phyloP scores from a whole-genome alignment of 2,329 filamentous ascomycete species.

The Amauroascus verrucosus region DNA sequence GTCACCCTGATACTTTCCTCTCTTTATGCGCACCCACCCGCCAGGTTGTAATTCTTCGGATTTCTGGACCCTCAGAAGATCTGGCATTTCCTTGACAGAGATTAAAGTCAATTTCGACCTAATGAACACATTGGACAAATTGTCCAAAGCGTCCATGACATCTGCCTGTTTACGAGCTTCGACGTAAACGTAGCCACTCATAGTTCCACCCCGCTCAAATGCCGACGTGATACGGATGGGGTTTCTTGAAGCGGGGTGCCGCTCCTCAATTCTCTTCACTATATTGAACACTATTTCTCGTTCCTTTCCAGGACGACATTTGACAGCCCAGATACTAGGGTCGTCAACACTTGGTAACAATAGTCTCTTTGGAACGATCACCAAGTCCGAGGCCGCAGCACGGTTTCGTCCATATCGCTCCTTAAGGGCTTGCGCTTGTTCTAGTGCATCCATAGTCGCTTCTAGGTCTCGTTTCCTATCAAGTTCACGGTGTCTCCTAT shows the following conservation, averaged over 20 bases:
- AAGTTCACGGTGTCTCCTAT: slow-evolving; percentile 84
- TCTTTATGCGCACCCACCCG: slow-evolving; percentile 81
- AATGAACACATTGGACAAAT: slow-evolving; percentile 80
- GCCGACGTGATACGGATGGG: slow-evolving; percentile 77
- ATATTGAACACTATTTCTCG: slow-evolving; percentile 79
- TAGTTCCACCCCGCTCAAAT: slow-evolving; percentile 78
- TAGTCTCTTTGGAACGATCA: slow-evolving; percentile 72
- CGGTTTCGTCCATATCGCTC: slow-evolving; percentile 79
- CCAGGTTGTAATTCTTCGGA: slow-evolving; percentile 74
- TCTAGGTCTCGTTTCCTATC: slow-evolving; percentile 84
- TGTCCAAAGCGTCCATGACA: slow-evolving; percentile 71
- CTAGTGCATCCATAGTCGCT: slow-evolving; percentile 82
- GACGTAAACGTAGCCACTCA: slow-evolving; percentile 92
- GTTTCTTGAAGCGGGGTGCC: slow-evolving; percentile 59
- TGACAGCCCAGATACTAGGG: slow-evolving; percentile 88
- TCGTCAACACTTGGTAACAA: slow-evolving; percentile 89
- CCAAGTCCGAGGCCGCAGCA: slow-evolving; percentile 56
- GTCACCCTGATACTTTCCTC: slow-evolving; percentile 75
- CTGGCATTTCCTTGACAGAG: slow-evolving; percentile 94
- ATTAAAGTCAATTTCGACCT: slow-evolving; percentile 78
- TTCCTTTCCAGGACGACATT: slow-evolving; percentile 92
- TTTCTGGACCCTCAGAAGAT: slow-evolving; percentile 82
- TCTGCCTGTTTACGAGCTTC: slow-evolving; percentile 82
- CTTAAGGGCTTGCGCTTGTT: slow-evolving; percentile 75
- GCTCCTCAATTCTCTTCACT: slow-evolving; percentile 79